Percentiles rank a stretch among this genome's conserved stretches.
phyloP scores from a whole-genome alignment of 345 rosid genomes.

The Rhodomyrtus tomentosa region DNA sequence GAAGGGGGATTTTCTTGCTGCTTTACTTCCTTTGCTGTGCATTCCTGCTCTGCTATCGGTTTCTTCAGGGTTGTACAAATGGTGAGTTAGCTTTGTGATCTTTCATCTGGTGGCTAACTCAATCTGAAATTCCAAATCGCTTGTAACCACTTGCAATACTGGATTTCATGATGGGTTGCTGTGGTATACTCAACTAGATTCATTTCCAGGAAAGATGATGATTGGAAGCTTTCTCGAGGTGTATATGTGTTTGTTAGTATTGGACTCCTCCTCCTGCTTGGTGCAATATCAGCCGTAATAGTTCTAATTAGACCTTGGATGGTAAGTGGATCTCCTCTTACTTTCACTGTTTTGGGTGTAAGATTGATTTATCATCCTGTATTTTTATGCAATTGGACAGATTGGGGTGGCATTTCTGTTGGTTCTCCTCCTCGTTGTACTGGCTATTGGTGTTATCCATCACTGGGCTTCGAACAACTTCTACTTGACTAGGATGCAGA shows the following conservation, averaged over 20 bases:
- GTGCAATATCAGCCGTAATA: conserved; percentile 86
- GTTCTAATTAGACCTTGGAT: conserved; percentile 81
- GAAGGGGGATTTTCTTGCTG: conserved; percentile 85
- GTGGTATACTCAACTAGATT: not conserved
- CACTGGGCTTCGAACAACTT: conserved; percentile 99
- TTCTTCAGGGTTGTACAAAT: conserved; percentile 86
- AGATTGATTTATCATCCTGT: not conserved
- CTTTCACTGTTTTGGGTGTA: not conserved
- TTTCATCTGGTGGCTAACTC: not conserved
- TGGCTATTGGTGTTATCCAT: conserved; percentile 88
- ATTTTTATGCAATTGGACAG: conserved; percentile 40
- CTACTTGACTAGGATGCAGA: conserved; percentile 88
- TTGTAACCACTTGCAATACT: not conserved
- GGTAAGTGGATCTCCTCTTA: conserved; percentile 35
- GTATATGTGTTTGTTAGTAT: conserved; percentile 69
- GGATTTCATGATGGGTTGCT: not conserved
- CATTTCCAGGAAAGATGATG: conserved; percentile 82
- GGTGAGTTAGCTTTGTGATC: conserved; percentile 33
- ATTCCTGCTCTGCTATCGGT: conserved; percentile 85
- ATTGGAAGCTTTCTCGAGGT: conserved; percentile 91
- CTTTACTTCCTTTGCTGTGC: conserved; percentile 92
- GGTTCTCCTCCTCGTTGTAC: conserved; percentile 76
- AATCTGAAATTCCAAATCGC: not conserved
- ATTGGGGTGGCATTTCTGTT: conserved; percentile 85
- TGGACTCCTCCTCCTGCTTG: conserved; percentile 90